These are phyloP conservation scores for Xylaria hypoxylon DNA, from an alignment of 2,329 filamentous ascomycete genomes.

Conservation along the genomic window DNA sequence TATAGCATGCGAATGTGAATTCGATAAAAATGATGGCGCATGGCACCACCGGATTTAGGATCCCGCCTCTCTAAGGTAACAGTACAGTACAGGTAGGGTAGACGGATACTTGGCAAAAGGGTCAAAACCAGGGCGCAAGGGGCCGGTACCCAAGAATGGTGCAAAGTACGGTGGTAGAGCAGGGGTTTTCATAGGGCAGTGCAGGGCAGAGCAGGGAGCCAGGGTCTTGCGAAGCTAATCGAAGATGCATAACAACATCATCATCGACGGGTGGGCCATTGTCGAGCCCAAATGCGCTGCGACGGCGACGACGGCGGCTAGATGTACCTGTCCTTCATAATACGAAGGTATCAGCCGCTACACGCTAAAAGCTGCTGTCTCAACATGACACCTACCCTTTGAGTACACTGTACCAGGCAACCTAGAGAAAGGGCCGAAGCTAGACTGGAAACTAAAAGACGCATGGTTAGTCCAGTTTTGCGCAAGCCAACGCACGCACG, in stretches of 20 bases:
- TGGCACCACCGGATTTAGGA: neutral
- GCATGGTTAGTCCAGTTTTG: constrained; percentile 21
- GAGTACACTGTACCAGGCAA: constrained; percentile 21
- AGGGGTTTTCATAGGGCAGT: constrained; percentile 33
- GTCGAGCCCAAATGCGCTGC: constrained; percentile 22
- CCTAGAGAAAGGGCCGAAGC: constrained; percentile 34
- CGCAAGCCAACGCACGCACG: neutral
- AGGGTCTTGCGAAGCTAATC: constrained; percentile 20
- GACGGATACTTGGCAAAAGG: constrained; percentile 1
- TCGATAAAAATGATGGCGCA: neutral
- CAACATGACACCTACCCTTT: constrained; percentile 23
- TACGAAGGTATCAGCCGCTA: constrained; percentile 32
- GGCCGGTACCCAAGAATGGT: constrained; percentile 9
- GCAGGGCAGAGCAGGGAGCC: constrained; percentile 34
- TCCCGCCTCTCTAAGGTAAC: neutral
- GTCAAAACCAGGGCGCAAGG: constrained; percentile 6
- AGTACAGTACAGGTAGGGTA: too few species aligned
- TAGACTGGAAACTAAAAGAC: too few species aligned
- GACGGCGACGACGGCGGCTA: constrained; percentile 29
- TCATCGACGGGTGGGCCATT: constrained; percentile 28
- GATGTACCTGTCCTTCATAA: constrained; percentile 2
- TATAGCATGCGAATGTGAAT: neutral
- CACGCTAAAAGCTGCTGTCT: neutral
- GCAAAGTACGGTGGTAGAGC: neutral
- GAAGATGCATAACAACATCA: constrained; percentile 31